phyloP scores from a whole-genome alignment of 129 eudicot species.

The Centaurea solstitialis region DNA sequence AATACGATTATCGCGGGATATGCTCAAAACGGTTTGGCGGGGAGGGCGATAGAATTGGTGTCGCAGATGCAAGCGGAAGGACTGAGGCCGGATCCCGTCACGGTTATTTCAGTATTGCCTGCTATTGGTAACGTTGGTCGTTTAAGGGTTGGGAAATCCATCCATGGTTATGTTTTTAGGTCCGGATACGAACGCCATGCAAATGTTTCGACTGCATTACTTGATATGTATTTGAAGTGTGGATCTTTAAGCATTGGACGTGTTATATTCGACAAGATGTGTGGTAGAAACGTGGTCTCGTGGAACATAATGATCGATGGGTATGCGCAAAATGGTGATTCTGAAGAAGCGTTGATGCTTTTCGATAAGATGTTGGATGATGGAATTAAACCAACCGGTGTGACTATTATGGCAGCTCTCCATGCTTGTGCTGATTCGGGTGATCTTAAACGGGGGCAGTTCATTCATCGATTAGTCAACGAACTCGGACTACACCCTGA shows the following conservation, averaged over 20 bases:
- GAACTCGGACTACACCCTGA: conserved; percentile 44
- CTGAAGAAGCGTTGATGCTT: conserved; percentile 71
- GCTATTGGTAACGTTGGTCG: conserved; percentile 55
- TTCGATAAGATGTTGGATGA: conserved; percentile 71
- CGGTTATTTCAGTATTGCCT: conserved; percentile 69
- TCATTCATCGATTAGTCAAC: conserved; percentile 49
- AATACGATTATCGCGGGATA: conserved; percentile 77
- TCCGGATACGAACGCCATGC: conserved; percentile 53
- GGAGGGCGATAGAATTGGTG: conserved; percentile 62
- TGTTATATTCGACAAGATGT: conserved; percentile 59
- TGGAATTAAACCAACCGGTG: conserved; percentile 69
- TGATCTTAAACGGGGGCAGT: conserved; percentile 62
- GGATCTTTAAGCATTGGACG: conserved; percentile 52
- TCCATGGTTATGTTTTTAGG: conserved; percentile 71
- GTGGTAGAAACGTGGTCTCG: conserved; percentile 60
- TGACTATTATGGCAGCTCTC: conserved; percentile 81
- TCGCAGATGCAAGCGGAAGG: conserved; percentile 58
- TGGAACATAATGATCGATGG: conserved; percentile 96
- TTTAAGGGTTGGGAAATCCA: conserved; percentile 48
- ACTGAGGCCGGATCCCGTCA: conserved; percentile 57
- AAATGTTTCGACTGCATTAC: conserved; percentile 70
- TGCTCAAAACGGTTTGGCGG: conserved; percentile 72
- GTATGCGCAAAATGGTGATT: conserved; percentile 66
- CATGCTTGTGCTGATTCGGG: conserved; percentile 74
- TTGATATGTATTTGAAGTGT: conserved; percentile 84